These are phyloP conservation scores for Phytophthora litchii DNA, from an alignment of 352 stramenopile species.

Conservation along the genomic window DNA sequence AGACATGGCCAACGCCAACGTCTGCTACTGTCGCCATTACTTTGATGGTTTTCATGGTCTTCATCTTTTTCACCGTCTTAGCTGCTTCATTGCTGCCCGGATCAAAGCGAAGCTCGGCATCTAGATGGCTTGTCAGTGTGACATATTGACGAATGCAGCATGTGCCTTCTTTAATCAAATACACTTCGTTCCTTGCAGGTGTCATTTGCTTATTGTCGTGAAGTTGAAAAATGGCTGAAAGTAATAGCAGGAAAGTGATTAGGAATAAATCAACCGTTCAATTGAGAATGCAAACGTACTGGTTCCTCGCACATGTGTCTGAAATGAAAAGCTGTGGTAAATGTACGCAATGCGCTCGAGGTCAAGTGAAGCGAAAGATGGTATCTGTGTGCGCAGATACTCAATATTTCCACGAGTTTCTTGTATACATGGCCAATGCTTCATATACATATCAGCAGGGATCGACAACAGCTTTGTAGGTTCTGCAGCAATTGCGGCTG, in stretches of 20 bases:
- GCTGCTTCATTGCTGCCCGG: conserved; percentile 4
- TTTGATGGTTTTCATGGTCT: conserved; percentile 29
- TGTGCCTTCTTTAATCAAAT: conserved; percentile 58
- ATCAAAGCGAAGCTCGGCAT: conserved; percentile 1
- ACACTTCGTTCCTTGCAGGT: conserved; percentile 28
- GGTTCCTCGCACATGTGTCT: conserved; percentile 46
- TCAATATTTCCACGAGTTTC: conserved; percentile 48
- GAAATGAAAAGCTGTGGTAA: conserved; percentile 57
- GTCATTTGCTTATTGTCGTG: conserved; percentile 14
- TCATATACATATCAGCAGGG: conserved; percentile 48
- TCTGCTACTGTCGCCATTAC: conserved; percentile 60
- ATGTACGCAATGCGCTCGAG: conserved; percentile 63
- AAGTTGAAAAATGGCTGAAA: conserved; percentile 49
- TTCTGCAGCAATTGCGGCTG: conserved; percentile 55
- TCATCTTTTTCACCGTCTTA: conserved; percentile 4
- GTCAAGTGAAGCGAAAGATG: conserved; percentile 52
- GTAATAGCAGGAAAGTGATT: neutral
- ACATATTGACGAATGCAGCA: conserved; percentile 52
- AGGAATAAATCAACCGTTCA: conserved; percentile 2
- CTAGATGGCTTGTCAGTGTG: conserved; percentile 9
- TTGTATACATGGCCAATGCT: conserved; percentile 43
- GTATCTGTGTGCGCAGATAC: conserved; percentile 50
- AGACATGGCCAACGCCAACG: conserved; percentile 54
- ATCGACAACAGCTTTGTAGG: conserved; percentile 62
- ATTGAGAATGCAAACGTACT: conserved; percentile 33